A percentile compares a stretch with the other conserved stretches of the same genome.
These are phyloP conservation scores for Pseudocercospora macadamiae DNA, from an alignment of 2,329 filamentous ascomycete species.

Conservation along the genomic window DNA sequence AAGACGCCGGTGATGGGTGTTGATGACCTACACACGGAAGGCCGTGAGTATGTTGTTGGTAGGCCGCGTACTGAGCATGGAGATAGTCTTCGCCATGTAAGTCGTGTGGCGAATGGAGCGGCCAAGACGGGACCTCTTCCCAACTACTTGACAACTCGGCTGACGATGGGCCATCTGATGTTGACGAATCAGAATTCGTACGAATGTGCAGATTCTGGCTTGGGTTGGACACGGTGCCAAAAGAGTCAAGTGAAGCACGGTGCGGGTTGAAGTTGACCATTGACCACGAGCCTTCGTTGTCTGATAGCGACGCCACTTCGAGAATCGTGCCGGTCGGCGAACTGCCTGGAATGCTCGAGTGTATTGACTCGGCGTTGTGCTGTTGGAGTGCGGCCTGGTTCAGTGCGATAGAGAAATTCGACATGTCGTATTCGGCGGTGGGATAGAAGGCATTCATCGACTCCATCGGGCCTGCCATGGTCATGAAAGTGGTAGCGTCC, in stretches of 20 bases:
- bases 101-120: conserved; percentile 80
- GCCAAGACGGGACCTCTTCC: conserved; percentile 73
- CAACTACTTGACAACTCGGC: conserved; percentile 73
- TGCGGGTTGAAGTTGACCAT: conserved; percentile 65
- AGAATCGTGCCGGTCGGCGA: conserved; percentile 80
- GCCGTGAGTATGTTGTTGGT: conserved; percentile 43
- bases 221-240: conserved; percentile 81
- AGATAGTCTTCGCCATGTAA: conserved; percentile 65
- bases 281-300: conserved; percentile 74
- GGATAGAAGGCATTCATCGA: conserved; percentile 49
- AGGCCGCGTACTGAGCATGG: conserved; percentile 55
- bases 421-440: conserved; percentile 71
- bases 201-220: conserved; percentile 86
- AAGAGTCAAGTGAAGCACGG: conserved; percentile 68
- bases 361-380: conserved; percentile 41
- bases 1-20: conserved; percentile 36
- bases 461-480: conserved; percentile 45
- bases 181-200: conserved; percentile 83
- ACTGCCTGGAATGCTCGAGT: conserved; percentile 53
- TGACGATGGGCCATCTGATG: conserved; percentile 62
- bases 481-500: conserved; percentile 44
- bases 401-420: conserved; percentile 52
- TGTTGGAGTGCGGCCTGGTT: conserved; percentile 44
- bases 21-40: conserved; percentile 18
- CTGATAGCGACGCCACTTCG: conserved; percentile 86